Percentiles rank a stretch among this genome's conserved stretches.
phyloP scores from a whole-genome alignment of 352 stramenopile species.

The Elongisporangium prolatum region DNA sequence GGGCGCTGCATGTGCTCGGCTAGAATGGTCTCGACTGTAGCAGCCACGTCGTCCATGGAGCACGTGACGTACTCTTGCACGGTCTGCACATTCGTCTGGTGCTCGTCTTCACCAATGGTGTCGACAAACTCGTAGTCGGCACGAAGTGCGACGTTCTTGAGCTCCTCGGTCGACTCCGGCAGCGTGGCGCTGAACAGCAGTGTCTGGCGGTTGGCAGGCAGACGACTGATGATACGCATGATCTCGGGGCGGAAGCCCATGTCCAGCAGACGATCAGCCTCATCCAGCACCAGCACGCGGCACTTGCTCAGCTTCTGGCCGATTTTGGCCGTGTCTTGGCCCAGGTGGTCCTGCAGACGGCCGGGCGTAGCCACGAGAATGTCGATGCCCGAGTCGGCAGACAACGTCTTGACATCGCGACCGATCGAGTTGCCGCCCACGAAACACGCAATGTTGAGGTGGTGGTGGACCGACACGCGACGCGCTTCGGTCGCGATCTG shows the following conservation, averaged over 20 bases:
- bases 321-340: conserved; percentile 89
- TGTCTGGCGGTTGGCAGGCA: conserved; percentile 83
- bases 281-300: conserved; percentile 88
- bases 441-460: conserved; percentile 55
- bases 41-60: conserved; percentile 60
- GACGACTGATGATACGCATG: conserved; percentile 77
- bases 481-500: conserved; percentile 92
- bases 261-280: conserved; percentile 96
- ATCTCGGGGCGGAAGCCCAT: conserved; percentile 94
- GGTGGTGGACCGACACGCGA: conserved; percentile 85
- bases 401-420: conserved; percentile 43
- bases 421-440: conserved; percentile 90
- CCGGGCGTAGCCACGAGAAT: conserved; percentile 96
- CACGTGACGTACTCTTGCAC: conserved; percentile 83
- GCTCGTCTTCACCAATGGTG: conserved; percentile 89
- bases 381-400: conserved; percentile 47
- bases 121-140: conserved; percentile 90
- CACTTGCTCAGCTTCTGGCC: conserved; percentile 37
- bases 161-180: conserved; percentile 73
- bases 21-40: conserved; percentile 64
- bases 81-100: conserved; percentile 88
- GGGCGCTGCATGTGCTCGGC: conserved; percentile 61
- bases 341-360: conserved; percentile 94
- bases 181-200: conserved; percentile 97
- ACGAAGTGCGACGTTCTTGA: conserved; percentile 87